Evolutionary conservation across 2,329 filamentous ascomycete species (phyloP).

Genomic region (Fusarium sp.): DNA sequence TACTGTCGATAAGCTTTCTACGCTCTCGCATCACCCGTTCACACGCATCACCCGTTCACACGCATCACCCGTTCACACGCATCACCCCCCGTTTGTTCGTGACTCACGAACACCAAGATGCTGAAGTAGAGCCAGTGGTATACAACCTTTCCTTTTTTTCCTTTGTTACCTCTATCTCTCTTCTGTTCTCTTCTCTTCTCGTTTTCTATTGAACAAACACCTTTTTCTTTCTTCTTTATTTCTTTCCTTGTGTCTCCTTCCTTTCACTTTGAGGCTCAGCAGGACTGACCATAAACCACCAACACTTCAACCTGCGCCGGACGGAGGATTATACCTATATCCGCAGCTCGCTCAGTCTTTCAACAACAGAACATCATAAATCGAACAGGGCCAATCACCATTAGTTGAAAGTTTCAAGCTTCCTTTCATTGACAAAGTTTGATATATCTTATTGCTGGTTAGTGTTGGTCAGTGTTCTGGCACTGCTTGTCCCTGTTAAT

Average conservation of each 20-base stretch:
- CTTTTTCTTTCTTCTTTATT: slow-evolving; percentile 17
- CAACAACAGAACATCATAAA: slow-evolving; percentile 21
- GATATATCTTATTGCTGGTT: not conserved
- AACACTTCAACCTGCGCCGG: slow-evolving; percentile 38
- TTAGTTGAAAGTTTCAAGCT: slow-evolving; percentile 7
- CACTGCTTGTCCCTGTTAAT: slow-evolving; percentile 6
- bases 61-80: no score
- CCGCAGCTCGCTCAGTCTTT: slow-evolving; percentile 27
- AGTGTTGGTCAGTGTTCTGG: slow-evolving; percentile 32
- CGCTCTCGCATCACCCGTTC: slow-evolving; percentile 28
- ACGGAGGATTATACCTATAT: slow-evolving; percentile 28
- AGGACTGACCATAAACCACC: slow-evolving; percentile 43
- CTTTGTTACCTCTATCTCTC: slow-evolving; percentile 30
- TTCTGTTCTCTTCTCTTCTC: slow-evolving; percentile 24
- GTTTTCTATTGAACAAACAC: slow-evolving; percentile 23
- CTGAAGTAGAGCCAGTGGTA: slow-evolving; percentile 40
- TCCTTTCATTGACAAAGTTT: slow-evolving; percentile 8
- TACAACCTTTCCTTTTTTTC: slow-evolving; percentile 37
- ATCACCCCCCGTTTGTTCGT: slow-evolving; percentile 43
- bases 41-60: slow-evolving; percentile 36
- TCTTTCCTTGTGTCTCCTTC: slow-evolving; percentile 38
- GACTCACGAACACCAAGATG: slow-evolving; percentile 48
- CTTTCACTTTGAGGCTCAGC: slow-evolving; percentile 45
- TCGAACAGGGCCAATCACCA: slow-evolving; percentile 13
- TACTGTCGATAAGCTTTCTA: slow-evolving; percentile 28